Conservation (phyloP, 164 flowering plant species). For the Tinospora cordifolia region DNA sequence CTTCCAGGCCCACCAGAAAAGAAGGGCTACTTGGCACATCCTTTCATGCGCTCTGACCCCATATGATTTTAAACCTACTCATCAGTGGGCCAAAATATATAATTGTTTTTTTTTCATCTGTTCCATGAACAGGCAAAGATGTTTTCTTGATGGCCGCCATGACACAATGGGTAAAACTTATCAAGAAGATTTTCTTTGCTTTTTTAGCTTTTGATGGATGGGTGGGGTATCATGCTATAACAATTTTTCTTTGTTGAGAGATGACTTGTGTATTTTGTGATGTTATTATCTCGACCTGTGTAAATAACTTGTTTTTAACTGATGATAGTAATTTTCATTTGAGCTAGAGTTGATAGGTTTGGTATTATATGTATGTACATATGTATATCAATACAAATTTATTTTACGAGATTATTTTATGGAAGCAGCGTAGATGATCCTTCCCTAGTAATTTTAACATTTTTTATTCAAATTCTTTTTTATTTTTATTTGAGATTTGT, state of each 20-base stretch:
- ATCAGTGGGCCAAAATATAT: not conserved
- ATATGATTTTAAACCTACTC: not conserved
- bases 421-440: not conserved
- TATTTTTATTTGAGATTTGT: too few species aligned
- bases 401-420: not conserved
- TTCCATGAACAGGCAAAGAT: not conserved
- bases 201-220: not conserved
- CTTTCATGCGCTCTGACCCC: conserved; percentile 1
- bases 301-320: too few species aligned
- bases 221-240: not conserved
- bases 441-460: too few species aligned
- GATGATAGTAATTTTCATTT: too few species aligned
- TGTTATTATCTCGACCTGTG: too few species aligned
- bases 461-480: too few species aligned
- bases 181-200: not conserved
- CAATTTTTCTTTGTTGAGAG: not conserved
- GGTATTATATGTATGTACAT: too few species aligned
- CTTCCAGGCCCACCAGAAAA: not conserved
- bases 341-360: not conserved
- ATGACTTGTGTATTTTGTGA: too few species aligned
- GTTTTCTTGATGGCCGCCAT: not conserved
- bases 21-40: not conserved
- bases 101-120: not conserved
- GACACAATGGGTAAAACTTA: not conserved
- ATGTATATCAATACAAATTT: not conserved